Base-by-base conservation (phyloP, 2,329 filamentous ascomycete species). In the Penicillium corylophilum region DNA sequence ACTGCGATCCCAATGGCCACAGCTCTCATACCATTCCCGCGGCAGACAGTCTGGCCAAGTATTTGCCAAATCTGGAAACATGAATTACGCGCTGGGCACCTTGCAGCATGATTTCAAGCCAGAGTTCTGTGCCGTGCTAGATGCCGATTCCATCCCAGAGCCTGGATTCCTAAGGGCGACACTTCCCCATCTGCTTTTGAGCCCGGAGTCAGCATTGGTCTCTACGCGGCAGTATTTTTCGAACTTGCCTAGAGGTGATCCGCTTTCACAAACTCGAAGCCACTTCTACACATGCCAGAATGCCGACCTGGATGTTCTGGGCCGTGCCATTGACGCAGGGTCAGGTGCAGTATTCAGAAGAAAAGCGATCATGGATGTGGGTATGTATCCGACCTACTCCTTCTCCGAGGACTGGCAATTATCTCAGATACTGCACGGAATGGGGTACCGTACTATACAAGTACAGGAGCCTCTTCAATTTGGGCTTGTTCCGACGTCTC, bases 1-100 rank as follows among this genome's bases (percentile, higher is more conserved):
- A 28, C 56, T 79, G 20, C 68, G 67, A 40, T 55, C 66, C 26
- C 69, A 67, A 8, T 79, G 74, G 49, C 73, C 74, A 13, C 82
- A 84, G 51, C 64, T 82, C 7, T 75, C 73, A 56, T 84, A 84
- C 66, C 74, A 79, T 62, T 75, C 80, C 2, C 77, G 80, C 15
- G 69, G 73, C 31, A 79, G 80, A 44, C 64, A 64, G 13, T 62
- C 63, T 5, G 61, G 63, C 1, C 50, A 59, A 31, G 64, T 66
- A 0, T 70, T 69, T 35, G 64, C 67, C 29, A 74, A 74, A 60
- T 65, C 71, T 12, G 71, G 66, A 4, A 74, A 74, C 42, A 53
- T 74, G 20, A 71, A 71, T 43, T 66, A 67, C 45, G 68, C 68
- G 8, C 53, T 71, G 23, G 65, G 52, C 16, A 55, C 50, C 4